phyloP scores from a whole-genome alignment of 208 protist species.

The Jaenimonas drosophilae region DNA sequence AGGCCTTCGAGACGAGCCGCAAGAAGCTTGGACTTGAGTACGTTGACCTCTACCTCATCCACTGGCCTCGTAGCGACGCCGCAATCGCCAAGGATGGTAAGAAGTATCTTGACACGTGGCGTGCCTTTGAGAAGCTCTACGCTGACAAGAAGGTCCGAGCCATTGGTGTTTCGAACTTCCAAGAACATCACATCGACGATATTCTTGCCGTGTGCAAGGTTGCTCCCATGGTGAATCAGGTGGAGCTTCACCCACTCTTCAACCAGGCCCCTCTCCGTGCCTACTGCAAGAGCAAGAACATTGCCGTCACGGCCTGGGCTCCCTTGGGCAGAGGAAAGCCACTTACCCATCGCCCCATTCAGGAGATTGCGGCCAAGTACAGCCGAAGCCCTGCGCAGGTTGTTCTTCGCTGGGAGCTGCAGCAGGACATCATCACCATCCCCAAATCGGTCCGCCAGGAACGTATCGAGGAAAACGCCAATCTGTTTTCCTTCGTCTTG shows the following conservation, averaged over 20 bases:
- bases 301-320: conserved; percentile 68
- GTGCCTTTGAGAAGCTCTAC: conserved; percentile 78
- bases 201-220: conserved; percentile 49
- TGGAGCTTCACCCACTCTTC: conserved; percentile 84
- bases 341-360: conserved; percentile 9
- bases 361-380: conserved; percentile 19
- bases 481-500: conserved; percentile 55
- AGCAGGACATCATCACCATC: conserved; percentile 65
- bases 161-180: conserved; percentile 89
- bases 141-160: conserved; percentile 55
- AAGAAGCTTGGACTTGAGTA: conserved; percentile 76
- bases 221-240: conserved; percentile 79
- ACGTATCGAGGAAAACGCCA: conserved; percentile 79
- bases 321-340: conserved; percentile 55
- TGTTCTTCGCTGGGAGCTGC: conserved; percentile 53
- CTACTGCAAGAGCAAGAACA: conserved; percentile 52
- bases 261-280: conserved; percentile 38
- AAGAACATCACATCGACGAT: conserved; percentile 39
- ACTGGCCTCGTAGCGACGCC: conserved; percentile 75
- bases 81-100: conserved; percentile 20
- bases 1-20: conserved; percentile 48
- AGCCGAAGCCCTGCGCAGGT: conserved; percentile 40
- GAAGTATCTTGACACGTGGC: conserved; percentile 65
- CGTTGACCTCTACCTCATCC: conserved; percentile 95
- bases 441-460: conserved; percentile 75